A percentile compares a stretch with the other conserved stretches of the same genome.
Evolutionary conservation across 164 flowering plant species (phyloP).

Genomic region (Macadamia tetraphylla): DNA sequence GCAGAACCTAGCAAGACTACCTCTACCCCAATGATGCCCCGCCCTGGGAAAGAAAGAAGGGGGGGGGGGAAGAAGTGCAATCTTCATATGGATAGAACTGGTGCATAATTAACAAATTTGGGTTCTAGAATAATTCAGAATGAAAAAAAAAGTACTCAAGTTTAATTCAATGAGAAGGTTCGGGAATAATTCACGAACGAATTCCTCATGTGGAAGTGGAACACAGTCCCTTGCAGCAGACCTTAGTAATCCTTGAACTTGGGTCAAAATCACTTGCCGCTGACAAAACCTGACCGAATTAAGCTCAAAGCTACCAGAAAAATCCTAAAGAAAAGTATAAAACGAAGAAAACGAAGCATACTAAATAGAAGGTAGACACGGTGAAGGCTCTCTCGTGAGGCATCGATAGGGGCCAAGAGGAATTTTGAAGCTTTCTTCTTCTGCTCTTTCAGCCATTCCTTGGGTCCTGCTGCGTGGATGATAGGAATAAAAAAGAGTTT

Average conservation of each 20-base stretch:
- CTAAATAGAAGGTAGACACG: conserved; percentile 47
- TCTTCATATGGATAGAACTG: too few species aligned
- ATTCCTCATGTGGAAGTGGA: conserved; percentile 41
- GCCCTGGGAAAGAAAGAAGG: too few species aligned
- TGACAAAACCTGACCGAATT: conserved; percentile 16
- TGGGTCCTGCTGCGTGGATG: conserved; percentile 73
- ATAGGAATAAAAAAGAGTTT: background rate
- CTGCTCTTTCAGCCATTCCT: conserved; percentile 88
- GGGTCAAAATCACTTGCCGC: conserved; percentile 29
- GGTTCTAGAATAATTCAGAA: too few species aligned
- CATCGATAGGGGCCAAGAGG: conserved; percentile 17
- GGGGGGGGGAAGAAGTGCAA: too few species aligned
- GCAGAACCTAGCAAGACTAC: too few species aligned
- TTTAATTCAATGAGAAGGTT: too few species aligned
- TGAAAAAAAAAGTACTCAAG: too few species aligned
- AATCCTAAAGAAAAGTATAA: background rate
- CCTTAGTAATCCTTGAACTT: conserved; percentile 46
- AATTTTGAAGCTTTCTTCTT: conserved; percentile 80
- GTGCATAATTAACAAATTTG: too few species aligned
- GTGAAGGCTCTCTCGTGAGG: conserved; percentile 3
- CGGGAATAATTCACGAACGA: conserved; percentile 37
- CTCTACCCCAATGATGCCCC: too few species aligned
- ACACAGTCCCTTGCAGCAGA: conserved; percentile 87
- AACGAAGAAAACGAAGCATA: conserved; percentile 11
- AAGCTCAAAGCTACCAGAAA: background rate